Percentiles rank a stretch among this genome's conserved stretches.
Conservation (phyloP, 345 rosid genomes). For the Salix udensis region DNA sequence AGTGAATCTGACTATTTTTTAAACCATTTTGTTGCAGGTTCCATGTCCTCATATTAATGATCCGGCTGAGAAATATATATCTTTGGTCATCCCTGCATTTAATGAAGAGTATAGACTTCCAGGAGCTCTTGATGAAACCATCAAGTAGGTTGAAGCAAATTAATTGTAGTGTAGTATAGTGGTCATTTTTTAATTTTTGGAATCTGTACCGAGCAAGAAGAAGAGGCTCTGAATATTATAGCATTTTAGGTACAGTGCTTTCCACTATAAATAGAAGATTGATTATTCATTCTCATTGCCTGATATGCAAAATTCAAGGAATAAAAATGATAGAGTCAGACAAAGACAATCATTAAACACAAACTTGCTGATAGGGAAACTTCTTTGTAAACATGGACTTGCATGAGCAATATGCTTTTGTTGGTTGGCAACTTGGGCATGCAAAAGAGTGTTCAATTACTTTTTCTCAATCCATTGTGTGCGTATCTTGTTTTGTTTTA, state of each 20-base stretch:
- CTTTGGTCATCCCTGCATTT: constrained; percentile 82
- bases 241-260: not conserved
- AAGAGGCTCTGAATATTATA: not conserved
- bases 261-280: not conserved
- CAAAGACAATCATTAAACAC: not conserved
- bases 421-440: not conserved
- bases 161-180: not conserved
- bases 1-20: not conserved
- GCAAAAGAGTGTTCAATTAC: not conserved
- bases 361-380: not conserved
- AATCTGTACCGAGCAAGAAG: not conserved
- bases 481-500: not conserved
- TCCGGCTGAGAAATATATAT: constrained; percentile 78
- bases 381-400: not conserved
- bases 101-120: constrained; percentile 95
- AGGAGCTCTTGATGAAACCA: constrained; percentile 77
- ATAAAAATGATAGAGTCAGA: not conserved
- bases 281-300: not conserved
- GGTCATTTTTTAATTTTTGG: not conserved
- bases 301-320: not conserved
- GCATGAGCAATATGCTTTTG: not conserved
- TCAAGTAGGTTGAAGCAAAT: constrained; percentile 51
- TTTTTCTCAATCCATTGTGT: not conserved
- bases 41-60: constrained; percentile 57
- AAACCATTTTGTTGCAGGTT: constrained; percentile 42